Evolutionary conservation across 2,329 filamentous ascomycete species (phyloP), one percentile per base, ranked within the genome.

Genomic region (Coniochaeta sp.): DNA sequence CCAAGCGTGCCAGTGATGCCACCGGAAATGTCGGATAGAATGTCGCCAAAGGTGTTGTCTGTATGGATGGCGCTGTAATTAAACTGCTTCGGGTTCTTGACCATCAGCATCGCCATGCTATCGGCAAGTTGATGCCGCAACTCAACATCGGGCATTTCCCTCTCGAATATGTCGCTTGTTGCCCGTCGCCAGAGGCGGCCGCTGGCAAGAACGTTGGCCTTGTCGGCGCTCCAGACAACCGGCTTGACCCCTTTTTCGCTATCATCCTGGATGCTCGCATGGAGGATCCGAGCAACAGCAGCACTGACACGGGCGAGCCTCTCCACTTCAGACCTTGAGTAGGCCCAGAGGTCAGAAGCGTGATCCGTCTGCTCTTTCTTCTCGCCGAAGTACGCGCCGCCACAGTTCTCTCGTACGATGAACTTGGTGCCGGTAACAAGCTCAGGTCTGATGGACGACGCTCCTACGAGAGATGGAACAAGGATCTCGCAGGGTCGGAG

Each of bases 121-220:
- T 77, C 74, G 0, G 71, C 71, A 1, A 77, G 66, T 58, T 77
- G 74, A 54, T 76, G 71, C 12, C 63, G 60, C 18, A 77, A 57
- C 16, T 67, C 63, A 16, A 77, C 60, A 32, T 74, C 66, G 0
- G 71, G 67, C 30, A 75, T 74, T 51, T 75, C 72, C 10, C 60
- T 63, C 22, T 65, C 63, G 40, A 75, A 72, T 2, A 70, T 57
- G 4, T 73, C 63, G 12, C 65, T 61, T 0, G 71, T 72, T 3
- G 71, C 69, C 12, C 67, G 62, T 4, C 76, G 61, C 76, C 76
- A 78, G 4, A 79, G 68, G 2, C 76, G 64, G 4, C 71, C 70
- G 46, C 67, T 76, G 1, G 76, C 76, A 8, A 79, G 68, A 9
- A 79, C 75, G 53, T 79, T 79, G 38, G 74, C 75, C 61, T 79